Base-by-base conservation (phyloP, 345 rosid genomes). In the Trapa bicornis region DNA sequence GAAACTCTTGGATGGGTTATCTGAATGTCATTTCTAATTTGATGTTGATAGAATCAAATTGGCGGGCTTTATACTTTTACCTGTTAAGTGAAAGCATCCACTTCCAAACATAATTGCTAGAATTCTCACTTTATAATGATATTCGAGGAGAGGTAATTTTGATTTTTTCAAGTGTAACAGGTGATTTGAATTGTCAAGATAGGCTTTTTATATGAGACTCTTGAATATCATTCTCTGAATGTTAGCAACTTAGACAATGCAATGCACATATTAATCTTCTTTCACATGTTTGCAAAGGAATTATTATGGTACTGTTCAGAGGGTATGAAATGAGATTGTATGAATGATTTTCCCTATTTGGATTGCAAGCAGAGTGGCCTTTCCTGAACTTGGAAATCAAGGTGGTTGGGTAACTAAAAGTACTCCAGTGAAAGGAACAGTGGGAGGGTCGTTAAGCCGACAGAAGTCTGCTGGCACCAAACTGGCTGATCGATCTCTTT, bases 401-500 rank as follows among this genome's bases (percentile, higher is more conserved):
- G 78, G 79, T 68, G 80, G 93, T 73, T 74, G 89, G 95, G 97
- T 89, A 74, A 70, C 86, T 74, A 94, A 87, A 80, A 85, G 32
- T 67, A 76, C 84, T 60, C 78, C 89, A 47, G 76, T 69, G 52
- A 94, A 91, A 79, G 86, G 67, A 71, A 74, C 78, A 39, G 67
- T 86, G 1, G 80, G 85, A 65, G 85, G 80, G 56, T 74, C 81
- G 41, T 68, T 82, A 65, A 82, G 78, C 77, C 80, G 91, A 42
- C 95, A 94, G 8, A 94, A 87, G 66, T 89, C 96, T 37, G 38
- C 71, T 68, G 75, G 81, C 60, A 75, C 79, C 71, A 84, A 74
- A 73, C 67, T 76, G 64, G 71, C 73, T 54, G 94, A 87, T 33
- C 84, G 72, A 68, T 61, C 72, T 67, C 73, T 80, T 66, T 79